A percentile compares a stretch with the other conserved stretches of the same genome.
phyloP scores from a whole-genome alignment of 2,329 filamentous ascomycete species.

The Xylariaceae sp. region DNA sequence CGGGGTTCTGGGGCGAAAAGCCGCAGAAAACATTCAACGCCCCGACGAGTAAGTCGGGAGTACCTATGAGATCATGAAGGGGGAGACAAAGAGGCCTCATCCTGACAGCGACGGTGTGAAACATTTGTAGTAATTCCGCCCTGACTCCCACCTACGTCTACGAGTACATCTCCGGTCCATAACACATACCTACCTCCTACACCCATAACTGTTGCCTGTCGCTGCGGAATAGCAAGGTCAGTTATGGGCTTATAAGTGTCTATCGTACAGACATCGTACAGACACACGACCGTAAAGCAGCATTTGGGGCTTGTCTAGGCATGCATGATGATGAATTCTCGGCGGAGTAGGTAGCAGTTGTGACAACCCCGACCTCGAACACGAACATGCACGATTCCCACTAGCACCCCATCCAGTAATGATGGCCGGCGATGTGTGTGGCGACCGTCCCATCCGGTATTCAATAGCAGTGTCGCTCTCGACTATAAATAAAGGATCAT shows the following conservation, averaged over 20 bases:
- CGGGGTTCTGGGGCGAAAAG: background rate
- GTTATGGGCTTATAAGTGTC: background rate
- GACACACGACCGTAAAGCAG: background rate
- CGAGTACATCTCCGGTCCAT: background rate
- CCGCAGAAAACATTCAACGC: background rate
- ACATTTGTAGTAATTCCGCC: background rate
- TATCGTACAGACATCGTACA: background rate
- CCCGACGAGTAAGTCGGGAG: background rate
- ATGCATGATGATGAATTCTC: constrained; percentile 16
- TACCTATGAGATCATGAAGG: background rate
- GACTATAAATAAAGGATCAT: background rate
- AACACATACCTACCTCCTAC: no score
- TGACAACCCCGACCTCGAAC: constrained; percentile 3
- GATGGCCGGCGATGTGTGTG: background rate
- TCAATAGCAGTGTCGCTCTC: background rate
- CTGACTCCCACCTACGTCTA: background rate
- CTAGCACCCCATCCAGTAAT: background rate
- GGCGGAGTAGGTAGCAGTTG: constrained; percentile 15
- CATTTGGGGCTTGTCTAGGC: constrained; percentile 2
- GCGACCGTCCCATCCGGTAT: background rate
- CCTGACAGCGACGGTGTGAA: background rate
- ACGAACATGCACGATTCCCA: background rate
- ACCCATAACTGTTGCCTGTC: background rate
- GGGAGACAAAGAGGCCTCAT: background rate
- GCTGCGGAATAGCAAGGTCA: background rate